Evolutionary conservation across 371 early-diverging fungal species (phyloP).

Genomic region (Syncephalastrum racemosum): DNA sequence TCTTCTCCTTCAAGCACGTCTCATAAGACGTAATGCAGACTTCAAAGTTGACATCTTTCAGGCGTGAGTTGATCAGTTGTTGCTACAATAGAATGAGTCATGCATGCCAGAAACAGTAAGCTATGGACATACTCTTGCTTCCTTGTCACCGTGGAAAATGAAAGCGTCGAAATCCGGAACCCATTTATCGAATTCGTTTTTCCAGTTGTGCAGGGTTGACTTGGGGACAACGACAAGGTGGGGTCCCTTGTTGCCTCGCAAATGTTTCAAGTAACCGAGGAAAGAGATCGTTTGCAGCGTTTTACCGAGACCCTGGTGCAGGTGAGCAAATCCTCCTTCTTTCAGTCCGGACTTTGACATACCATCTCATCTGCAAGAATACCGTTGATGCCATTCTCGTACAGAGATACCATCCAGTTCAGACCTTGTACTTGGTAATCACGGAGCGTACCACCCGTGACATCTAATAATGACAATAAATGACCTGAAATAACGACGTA

Average conservation of each 20-base stretch:
- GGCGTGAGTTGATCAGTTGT: conserved; percentile 52
- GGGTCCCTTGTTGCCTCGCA: conserved; percentile 75
- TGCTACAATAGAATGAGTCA: conserved; percentile 33
- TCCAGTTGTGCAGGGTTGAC: conserved; percentile 98
- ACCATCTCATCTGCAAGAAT: conserved; percentile 99
- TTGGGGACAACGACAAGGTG: conserved; percentile 98
- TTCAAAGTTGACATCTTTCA: conserved; percentile 79
- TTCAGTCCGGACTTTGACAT: conserved; percentile 9
- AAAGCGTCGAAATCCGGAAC: conserved; percentile 89
- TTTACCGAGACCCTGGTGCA: conserved; percentile 94
- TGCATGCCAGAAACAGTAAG: neutral
- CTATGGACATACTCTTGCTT: conserved; percentile 64
- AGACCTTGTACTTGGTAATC: conserved; percentile 98
- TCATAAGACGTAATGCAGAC: conserved; percentile 98
- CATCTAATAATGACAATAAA: conserved; percentile 52
- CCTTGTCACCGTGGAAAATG: conserved; percentile 92
- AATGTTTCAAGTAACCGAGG: conserved; percentile 90
- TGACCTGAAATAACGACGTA: neutral
- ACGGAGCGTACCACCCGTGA: conserved; percentile 86
- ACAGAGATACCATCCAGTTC: conserved; percentile 98
- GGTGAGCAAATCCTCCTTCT: neutral
- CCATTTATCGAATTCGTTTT: conserved; percentile 93
- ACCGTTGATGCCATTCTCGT: conserved; percentile 98
- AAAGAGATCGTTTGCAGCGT: conserved; percentile 98
- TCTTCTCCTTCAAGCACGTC: conserved; percentile 90